Base-by-base conservation (phyloP, 352 stramenopile species). In the Pythium oligandrum region DNA sequence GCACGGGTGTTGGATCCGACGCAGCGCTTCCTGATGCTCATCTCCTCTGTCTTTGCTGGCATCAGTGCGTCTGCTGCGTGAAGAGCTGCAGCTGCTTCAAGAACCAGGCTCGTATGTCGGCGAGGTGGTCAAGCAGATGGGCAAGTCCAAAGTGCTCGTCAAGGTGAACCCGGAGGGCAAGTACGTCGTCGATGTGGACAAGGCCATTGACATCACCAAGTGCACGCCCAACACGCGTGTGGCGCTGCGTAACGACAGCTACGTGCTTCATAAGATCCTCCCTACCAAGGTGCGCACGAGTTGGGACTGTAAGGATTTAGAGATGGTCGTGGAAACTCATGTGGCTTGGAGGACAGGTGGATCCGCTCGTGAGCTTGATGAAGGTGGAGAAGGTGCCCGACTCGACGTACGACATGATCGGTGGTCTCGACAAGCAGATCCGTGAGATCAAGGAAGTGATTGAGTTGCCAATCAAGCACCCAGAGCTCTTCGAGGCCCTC, bases 391-490 rank as follows among this genome's bases (percentile, higher is more conserved):
- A 99, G 70, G 97, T 99, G 30, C 97, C 97, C 0, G 97, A 99
- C 81, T 99, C 96, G 36, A 99, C 97, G 4, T 99, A 99, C 72
- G 97, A 99, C 75, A 99, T 99, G 96, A 98, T 99, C 66, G 97
- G 97, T 38, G 97, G 97, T 49, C 76, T 99, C 31, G 95, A 99
- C 68, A 99, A 99, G 68, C 97, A 99, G 73, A 98, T 99, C 59
- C 91, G 97, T 55, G 97, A 99, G 79, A 99, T 99, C 68, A 99
- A 99, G 74, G 97, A 99, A 73, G 87, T 99, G 3, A 99, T 99
- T 68, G 97, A 99, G 74, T 83, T 99, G 17, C 97, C 97, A 2
- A 99, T 99, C 74, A 99, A 99, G 71, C 97, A 99, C 78, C 97
- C 97, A 3, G 97, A 99, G 74, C 87, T 99, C 4, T 99, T 99